Conservation (phyloP, 2,329 filamentous ascomycete genomes). For the Paraphoma chrysanthemicola region DNA sequence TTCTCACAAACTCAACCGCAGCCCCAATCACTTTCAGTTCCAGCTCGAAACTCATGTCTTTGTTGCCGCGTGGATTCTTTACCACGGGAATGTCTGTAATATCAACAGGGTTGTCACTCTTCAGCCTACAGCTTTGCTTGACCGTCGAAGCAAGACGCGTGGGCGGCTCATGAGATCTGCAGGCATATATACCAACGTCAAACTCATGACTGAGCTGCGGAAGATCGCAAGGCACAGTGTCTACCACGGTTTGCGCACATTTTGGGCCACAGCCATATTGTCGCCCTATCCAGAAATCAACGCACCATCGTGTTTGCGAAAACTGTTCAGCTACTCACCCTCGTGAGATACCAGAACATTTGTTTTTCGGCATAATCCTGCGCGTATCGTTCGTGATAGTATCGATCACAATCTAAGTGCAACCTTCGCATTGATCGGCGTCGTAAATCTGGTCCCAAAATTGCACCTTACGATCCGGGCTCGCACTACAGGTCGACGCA, state of each 20-base stretch:
- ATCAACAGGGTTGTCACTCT: constrained; percentile 2
- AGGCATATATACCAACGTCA: constrained; percentile 2
- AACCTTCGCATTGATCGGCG: neutral
- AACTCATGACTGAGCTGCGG: neutral
- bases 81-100: neutral
- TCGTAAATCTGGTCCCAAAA: constrained; percentile 6
- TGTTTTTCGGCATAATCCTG: constrained; percentile 1
- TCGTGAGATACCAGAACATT: constrained; percentile 6
- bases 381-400: neutral
- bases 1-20: constrained; percentile 13
- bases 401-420: constrained; percentile 8
- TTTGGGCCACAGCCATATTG: constrained; percentile 1
- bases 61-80: constrained; percentile 5
- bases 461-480: constrained; percentile 12
- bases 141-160: neutral
- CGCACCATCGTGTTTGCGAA: neutral
- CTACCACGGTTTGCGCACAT: constrained; percentile 2
- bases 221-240: neutral
- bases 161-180: neutral
- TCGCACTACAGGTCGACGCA: neutral
- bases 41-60: constrained; percentile 8
- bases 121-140: neutral
- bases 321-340: neutral
- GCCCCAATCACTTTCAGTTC: constrained; percentile 16
- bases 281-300: neutral